phyloP scores from a whole-genome alignment of 2,329 filamentous ascomycete genomes.

The Dothistroma septosporum region DNA sequence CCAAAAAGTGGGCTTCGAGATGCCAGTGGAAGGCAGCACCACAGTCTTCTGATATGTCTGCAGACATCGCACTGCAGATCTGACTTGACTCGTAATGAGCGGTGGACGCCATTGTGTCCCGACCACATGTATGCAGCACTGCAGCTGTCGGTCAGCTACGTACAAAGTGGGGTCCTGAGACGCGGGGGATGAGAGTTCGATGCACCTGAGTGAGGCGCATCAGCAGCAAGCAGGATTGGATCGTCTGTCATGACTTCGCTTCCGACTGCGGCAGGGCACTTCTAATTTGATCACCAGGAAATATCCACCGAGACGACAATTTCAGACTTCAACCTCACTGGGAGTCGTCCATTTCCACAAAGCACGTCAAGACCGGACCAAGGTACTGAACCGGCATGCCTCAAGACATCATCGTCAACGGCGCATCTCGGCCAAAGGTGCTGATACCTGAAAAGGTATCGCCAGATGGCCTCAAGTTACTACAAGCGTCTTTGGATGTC shows the following conservation, averaged over 20 bases:
- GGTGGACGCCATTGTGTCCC: neutral
- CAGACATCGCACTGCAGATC: neutral
- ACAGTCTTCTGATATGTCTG: slow-evolving; percentile 29
- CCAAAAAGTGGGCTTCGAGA: slow-evolving; percentile 44
- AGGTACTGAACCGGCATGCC: slow-evolving; percentile 8
- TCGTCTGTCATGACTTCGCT: neutral
- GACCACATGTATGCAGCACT: neutral
- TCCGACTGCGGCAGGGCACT: slow-evolving; percentile 4
- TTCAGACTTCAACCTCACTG: neutral
- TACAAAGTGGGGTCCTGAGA: neutral
- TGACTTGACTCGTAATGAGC: neutral
- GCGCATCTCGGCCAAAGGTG: slow-evolving; percentile 45
- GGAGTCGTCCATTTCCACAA: neutral
- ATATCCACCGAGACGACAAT: neutral
- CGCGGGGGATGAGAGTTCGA: neutral
- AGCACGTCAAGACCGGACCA: neutral
- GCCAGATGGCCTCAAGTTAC: slow-evolving; percentile 67
- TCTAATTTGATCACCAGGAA: neutral
- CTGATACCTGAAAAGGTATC: slow-evolving; percentile 78
- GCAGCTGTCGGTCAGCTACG: neutral
- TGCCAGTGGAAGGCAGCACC: slow-evolving; percentile 41
- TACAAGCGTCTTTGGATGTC: slow-evolving; percentile 64
- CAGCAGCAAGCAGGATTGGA: slow-evolving; percentile 1
- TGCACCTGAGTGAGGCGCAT: neutral
- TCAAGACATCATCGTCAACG: slow-evolving; percentile 11